Base-by-base conservation (phyloP, 352 stramenopile genomes). In the Peronospora farinosa region DNA sequence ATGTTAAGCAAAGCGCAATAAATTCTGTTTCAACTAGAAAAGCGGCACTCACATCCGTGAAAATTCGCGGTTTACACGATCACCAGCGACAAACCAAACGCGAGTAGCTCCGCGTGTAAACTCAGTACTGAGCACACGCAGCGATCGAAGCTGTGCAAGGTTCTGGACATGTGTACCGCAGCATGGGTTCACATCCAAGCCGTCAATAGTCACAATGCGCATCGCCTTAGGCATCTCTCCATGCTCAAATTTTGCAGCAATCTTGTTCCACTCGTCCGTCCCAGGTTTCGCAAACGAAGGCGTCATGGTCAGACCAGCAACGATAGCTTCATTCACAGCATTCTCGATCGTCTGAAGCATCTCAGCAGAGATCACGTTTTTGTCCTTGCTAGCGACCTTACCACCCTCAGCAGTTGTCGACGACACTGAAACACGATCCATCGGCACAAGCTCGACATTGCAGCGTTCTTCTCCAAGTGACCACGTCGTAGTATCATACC, bases 101-200 rank as follows among this genome's bases (percentile, higher is more conserved):
- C 82, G 78, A 41, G 73, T 79, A 30, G 74, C 66, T 13, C 69
- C 69, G 4, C 80, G 78, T 12, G 77, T 67, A n/a, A 67, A 73
- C 44, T 95, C 84, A 10, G 70, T 75, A 53, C 74, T 81, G 5
- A 95, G 60, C 8, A 95, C 53, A 32, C 82, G 81, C 51, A 95
- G 59, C 32, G 73, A 78, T 56, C 75, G 83, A 25, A 96, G 50
- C 33, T 93, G 74, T 12, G 72, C 59, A 7, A 84, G 40, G 41
- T 71, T 86, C 40, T 82, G 60, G 8, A 96, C 84, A 60, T 96
- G 86, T 10, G 86, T 96, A 31, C 86, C 86, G 46, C 86, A 95
- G 71, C 86, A 96, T 23, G 85, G 81, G 57, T 96, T 96, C 31
- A 63, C 54, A 60, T 96, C 86, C 13, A 96, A 27, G 7, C 74